Evolutionary conservation across 1,284 basidiomycete genomes (phyloP).

Genomic region (Pseudomicrostroma phylloplanum): DNA sequence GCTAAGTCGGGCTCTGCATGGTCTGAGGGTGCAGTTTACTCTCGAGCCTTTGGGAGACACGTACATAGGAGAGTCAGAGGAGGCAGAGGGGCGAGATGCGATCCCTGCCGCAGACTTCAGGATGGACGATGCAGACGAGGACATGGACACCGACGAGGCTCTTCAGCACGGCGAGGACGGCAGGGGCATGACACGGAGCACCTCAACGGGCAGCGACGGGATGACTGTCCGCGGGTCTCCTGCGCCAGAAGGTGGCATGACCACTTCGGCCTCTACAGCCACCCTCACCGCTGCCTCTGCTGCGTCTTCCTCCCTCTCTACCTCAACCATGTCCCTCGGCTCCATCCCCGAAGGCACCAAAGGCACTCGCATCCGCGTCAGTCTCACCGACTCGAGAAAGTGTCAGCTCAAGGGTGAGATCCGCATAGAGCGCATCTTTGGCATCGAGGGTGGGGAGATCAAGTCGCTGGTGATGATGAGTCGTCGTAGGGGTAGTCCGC

Average conservation of each 20-base stretch:
- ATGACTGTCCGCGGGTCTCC: too few species aligned
- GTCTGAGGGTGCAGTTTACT: conserved; percentile 26
- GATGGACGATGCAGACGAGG: conserved; percentile 15
- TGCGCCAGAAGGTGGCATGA: background rate
- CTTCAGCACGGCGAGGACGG: conserved; percentile 6
- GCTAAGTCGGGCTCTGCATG: conserved; percentile 23
- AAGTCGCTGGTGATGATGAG: conserved; percentile 44
- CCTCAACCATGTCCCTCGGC: too few species aligned
- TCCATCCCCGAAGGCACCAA: conserved; percentile 19
- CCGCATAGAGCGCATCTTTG: conserved; percentile 31
- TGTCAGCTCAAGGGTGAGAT: conserved; percentile 45
- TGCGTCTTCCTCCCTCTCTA: background rate
- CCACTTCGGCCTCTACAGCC: background rate
- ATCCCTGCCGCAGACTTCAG: background rate
- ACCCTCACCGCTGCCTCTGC: background rate
- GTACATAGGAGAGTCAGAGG: conserved; percentile 18
- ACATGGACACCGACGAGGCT: conserved; percentile 23
- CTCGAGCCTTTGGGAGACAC: conserved; percentile 36
- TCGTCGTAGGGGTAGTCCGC: conserved; percentile 49
- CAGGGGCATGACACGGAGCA: conserved; percentile 11
- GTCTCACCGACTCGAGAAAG: conserved; percentile 45
- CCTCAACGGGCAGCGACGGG: too few species aligned
- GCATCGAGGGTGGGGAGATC: conserved; percentile 5
- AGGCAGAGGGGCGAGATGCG: conserved; percentile 22
- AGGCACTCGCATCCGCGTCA: conserved; percentile 39